Evolutionary conservation across 305 asterid species (phyloP), one percentile per base, ranked within the genome.

Genomic region (Solanum chacoense): DNA sequence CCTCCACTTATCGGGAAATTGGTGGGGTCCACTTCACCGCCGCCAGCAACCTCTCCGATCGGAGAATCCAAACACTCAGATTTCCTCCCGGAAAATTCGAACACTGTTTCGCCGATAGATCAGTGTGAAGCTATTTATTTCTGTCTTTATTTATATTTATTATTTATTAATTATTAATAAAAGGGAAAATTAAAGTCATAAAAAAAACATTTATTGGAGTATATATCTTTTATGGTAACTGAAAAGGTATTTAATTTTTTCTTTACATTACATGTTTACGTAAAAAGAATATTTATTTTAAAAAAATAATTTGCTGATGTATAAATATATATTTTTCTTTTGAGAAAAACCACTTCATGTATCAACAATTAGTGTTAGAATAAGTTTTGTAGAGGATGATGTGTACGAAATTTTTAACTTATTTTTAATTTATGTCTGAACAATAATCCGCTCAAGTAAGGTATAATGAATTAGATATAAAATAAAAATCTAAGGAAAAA

Each of bases 1-100:
- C 79, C 79, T 14, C 79, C 79, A 73, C 79, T 69, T 16, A 73
- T 31, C 24, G 11, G 16, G 16, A 11, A 36, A 9, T 91, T 92
- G 91, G 67, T 88, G 93, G 94, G 94, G 84, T 28, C 93, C 94
- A 91, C 91, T 90, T 77, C 90, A 50, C 90, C 40, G 10, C 76
- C 88, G 90, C 90, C 85, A 38, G 87, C 29, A 50, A 50, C 90
- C 32, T 26, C 91, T 92, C 96, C 94, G 88, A 92, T 89, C 91
- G 93, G 89, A 84, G 92, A 91, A 13, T 69, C 78, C 37, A 32
- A 32, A 20, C 80, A 74, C 80, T 74, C 7, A 18, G 80, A 8
- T 31, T 76, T 35, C 13, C 12, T 37, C 83, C 83, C 84, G 34
- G 85, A 78, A 78, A 78, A 78, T 78, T 78, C 11, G 59, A 36